Percentiles rank a stretch among this genome's conserved stretches.
Evolutionary conservation across 176 grass and related monocot species (phyloP).

Genomic region (Triticum urartu): DNA sequence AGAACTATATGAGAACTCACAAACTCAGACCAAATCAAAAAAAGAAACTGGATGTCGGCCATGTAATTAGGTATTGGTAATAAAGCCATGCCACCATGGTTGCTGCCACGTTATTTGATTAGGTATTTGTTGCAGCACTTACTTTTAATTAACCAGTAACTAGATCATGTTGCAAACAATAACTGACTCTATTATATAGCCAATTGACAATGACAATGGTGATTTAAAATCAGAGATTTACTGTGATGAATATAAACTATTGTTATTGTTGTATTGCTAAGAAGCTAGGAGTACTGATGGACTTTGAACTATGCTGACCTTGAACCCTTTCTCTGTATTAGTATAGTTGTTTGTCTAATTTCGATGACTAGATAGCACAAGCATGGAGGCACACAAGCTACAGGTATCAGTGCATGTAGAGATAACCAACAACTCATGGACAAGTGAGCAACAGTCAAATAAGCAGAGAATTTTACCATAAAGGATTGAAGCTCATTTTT

Average conservation of each 20-base stretch:
- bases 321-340: constrained; percentile 1
- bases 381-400: background rate
- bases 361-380: background rate
- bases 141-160: background rate
- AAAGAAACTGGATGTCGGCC: background rate
- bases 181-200: background rate
- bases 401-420: background rate
- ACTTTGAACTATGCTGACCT: background rate
- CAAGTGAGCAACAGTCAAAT: background rate
- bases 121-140: background rate
- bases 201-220: no score
- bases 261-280: background rate
- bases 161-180: background rate
- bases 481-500: constrained; percentile 88
- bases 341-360: background rate
- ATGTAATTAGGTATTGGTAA: background rate
- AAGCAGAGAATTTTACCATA: constrained; percentile 61
- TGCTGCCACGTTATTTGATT: background rate
- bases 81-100: background rate
- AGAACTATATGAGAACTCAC: no score
- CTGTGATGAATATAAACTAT: background rate
- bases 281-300: background rate
- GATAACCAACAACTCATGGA: background rate
- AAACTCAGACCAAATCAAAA: no score
- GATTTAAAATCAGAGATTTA: background rate